phyloP scores from a whole-genome alignment of 2,329 filamentous ascomycete genomes.

The Gremmenia infestans region DNA sequence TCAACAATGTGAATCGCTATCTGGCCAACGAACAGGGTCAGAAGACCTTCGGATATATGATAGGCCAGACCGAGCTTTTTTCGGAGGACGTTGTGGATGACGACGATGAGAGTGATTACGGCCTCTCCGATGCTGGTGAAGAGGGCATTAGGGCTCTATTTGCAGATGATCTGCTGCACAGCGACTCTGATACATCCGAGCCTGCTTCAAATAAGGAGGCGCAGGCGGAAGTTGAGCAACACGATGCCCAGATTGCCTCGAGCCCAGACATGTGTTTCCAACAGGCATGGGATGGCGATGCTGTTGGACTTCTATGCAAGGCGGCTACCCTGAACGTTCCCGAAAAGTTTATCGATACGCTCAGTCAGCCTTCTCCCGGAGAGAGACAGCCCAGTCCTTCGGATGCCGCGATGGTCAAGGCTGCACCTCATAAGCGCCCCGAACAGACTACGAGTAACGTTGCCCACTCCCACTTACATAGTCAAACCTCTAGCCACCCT shows the following conservation, averaged over 20 bases:
- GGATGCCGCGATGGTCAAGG: constrained; percentile 35
- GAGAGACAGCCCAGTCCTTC: constrained; percentile 33
- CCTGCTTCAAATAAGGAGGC: neutral
- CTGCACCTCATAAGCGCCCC: constrained; percentile 3
- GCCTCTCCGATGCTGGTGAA: constrained; percentile 22
- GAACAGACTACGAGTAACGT: neutral
- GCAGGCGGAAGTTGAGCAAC: neutral
- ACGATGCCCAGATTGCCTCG: neutral
- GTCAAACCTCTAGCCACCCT: constrained; percentile 2
- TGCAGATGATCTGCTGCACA: constrained; percentile 11
- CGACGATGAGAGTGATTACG: constrained; percentile 20
- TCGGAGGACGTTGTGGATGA: neutral
- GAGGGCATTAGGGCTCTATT: constrained; percentile 22
- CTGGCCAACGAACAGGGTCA: neutral
- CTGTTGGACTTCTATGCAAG: neutral
- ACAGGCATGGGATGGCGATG: neutral
- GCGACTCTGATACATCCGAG: neutral
- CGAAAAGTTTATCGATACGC: neutral
- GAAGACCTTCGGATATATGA: neutral
- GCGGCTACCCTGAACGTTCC: neutral
- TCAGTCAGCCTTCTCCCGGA: neutral
- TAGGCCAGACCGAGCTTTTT: no score
- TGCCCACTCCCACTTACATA: neutral
- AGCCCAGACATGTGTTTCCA: neutral
- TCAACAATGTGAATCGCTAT: neutral